Evolutionary conservation across 2,329 filamentous ascomycete genomes (phyloP), one percentile per base, ranked within the genome.

Genomic region (Trichoderma polysporum): DNA sequence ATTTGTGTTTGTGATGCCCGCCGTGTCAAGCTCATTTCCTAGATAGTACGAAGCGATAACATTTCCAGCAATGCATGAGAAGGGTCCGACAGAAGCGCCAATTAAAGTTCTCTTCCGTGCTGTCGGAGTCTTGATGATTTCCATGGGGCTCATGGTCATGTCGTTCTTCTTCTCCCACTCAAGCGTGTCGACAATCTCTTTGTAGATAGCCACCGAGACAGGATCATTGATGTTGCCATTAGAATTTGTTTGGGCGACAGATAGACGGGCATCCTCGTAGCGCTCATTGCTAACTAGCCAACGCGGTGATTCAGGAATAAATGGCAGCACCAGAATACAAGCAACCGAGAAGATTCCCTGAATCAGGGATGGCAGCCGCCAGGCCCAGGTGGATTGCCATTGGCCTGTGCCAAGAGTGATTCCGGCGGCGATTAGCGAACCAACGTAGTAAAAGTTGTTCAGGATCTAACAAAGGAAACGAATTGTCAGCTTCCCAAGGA

Each of bases 371-470:
- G 73, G 73, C 15, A 73, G 67, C n/a, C 71, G 66, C 73, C 73
- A 74, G 25, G 69, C 69, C 72, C 73, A 74, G 29, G 66, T 77
- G 1, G 72, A 74, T 7, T 73, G 52, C 62, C 79, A 76, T 52
- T 73, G 71, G 49, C 73, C 71, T 22, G 75, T 77, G 8, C 76
- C 77, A 54, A 76, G 76, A 1, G 73, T 84, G 60, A 84, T 78
- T 6, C 81, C 81, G 4, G 83, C 81, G 0, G 82, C 81, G 37
- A 84, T 78, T 4, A 85, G 73, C 0, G 78, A 79, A 2, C 81
- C 79, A 29, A 76, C 74, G 58, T 76, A 76, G 68, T 75, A 76
- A 53, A 74, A 76, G 66, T 76, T 74, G 62, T 75, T 76, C 2
- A 74, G 47, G 1, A 68, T 57, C 70, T 72, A 25, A 17, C 4